Evolutionary conservation across 108 stramenopile species (phyloP), one percentile per base, ranked within the genome.

Genomic region (Cyclotella baltica): DNA sequence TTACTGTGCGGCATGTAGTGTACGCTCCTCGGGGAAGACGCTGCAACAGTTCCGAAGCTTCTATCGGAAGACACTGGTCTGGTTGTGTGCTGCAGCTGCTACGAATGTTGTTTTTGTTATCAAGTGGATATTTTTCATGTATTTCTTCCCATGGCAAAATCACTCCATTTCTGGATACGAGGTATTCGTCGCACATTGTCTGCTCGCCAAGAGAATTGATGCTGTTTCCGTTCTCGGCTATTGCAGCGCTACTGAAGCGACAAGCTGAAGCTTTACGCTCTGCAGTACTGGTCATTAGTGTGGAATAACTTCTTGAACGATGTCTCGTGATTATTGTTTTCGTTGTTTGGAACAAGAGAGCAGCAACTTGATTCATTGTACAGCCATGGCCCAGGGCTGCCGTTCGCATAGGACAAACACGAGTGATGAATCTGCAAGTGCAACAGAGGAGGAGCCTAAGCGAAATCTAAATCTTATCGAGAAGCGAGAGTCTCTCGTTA

Each of bases 1-100:
- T 33, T 19, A 80, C 70, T 23, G 78, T 80, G 11, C 78, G 78
- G 55, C 78, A 80, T 10, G 78, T 80, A 5, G 78, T 80, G 65
- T 80, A 80, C 11, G 78, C 78, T 25, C 78, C 78, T 50, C 78
- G 46, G 0, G 78, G 78, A 15, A 80, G 56, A 9, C 51, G 66
- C 31, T 80, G 72, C 65, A 80, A 73, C 9, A 80, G 64, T 16
- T 35, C 31, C 19, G 65, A 63, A 28, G 78, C 47, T 16, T 75
- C 78, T 38, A 80, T 38, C 15, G 78, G 73, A 35, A 38, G 23
- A 31, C 8, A 35, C 10, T 72, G 31, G 3, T 5, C 2, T 18
- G 18, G 35, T 58, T 38, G 28, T 8, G 33, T 19, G 72, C 18
- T 55, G 50, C 35, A 43, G 50, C 35, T 27, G 37, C 57, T 43